Percentiles rank a stretch among this genome's conserved stretches.
Conservation (phyloP, 306 rosid genomes). For the Senna siamea region DNA sequence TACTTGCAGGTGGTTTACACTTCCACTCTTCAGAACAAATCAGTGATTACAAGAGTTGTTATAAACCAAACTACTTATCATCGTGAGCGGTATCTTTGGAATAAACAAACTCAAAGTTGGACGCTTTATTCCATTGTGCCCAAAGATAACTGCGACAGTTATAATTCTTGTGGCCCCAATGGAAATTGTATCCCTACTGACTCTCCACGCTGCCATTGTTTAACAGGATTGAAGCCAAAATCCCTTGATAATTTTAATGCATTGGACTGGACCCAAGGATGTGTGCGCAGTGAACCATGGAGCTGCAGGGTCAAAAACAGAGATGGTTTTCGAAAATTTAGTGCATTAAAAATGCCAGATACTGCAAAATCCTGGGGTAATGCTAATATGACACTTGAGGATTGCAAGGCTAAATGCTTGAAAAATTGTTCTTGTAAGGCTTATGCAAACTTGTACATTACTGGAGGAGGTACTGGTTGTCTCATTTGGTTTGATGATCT, state of each 20-base stretch:
- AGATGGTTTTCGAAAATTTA: slow-evolving; percentile 43
- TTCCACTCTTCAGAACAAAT: background rate
- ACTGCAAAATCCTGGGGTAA: slow-evolving; percentile 36
- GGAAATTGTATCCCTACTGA: slow-evolving; percentile 33
- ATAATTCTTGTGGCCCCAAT: slow-evolving; percentile 45
- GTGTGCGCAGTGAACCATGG: slow-evolving; percentile 36
- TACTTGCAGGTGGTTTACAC: background rate
- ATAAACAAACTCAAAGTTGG: slow-evolving; percentile 33
- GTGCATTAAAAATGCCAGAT: slow-evolving; percentile 46
- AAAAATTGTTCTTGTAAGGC: slow-evolving; percentile 50
- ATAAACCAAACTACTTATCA: slow-evolving; percentile 36
- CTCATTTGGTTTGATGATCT: slow-evolving; percentile 46
- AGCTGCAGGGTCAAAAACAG: slow-evolving; percentile 33
- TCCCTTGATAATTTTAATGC: slow-evolving; percentile 26
- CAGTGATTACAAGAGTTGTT: slow-evolving; percentile 35
- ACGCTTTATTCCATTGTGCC: slow-evolving; percentile 26
- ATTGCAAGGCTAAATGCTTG: slow-evolving; percentile 44
- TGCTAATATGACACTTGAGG: slow-evolving; percentile 23
- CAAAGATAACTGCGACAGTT: slow-evolving; percentile 36
- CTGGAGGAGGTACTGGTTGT: slow-evolving; percentile 41
- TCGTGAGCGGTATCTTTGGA: slow-evolving; percentile 27
- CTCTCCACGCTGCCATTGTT: slow-evolving; percentile 41
- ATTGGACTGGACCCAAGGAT: slow-evolving; percentile 40
- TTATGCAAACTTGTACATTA: slow-evolving; percentile 43
- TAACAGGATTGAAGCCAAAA: slow-evolving; percentile 42